These are phyloP conservation scores for Phialemonium atrogriseum DNA, from an alignment of 2,329 filamentous ascomycete species.

Conservation along the genomic window DNA sequence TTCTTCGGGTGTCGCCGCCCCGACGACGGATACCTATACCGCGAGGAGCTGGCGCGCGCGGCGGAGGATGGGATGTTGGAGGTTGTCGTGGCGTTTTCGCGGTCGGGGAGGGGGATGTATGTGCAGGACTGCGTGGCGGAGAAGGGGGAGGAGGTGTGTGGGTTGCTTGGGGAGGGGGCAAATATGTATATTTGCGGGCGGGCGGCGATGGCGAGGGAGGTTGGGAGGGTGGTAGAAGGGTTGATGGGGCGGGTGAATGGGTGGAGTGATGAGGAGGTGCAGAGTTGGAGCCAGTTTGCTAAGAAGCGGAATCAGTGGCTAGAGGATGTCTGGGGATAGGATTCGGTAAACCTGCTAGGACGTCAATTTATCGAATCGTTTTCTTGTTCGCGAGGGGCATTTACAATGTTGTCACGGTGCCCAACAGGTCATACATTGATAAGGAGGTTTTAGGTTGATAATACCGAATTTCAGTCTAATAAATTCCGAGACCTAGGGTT, in stretches of 20 bases:
- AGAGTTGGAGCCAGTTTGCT: neutral
- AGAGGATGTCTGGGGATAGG: slow-evolving; percentile 1
- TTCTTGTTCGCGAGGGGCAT: no score
- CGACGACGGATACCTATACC: slow-evolving; percentile 23
- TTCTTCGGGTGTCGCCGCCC: slow-evolving; percentile 28
- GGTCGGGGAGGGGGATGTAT: neutral
- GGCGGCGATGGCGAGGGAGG: neutral
- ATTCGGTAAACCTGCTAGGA: no score
- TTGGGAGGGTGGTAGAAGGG: neutral
- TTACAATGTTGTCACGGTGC: no score
- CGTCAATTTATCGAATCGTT: no score
- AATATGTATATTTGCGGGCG: slow-evolving; percentile 1
- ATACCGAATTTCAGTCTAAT: no score
- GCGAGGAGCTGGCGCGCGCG: neutral
- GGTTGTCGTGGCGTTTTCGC: neutral
- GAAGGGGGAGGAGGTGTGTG: neutral
- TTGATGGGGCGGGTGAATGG: neutral
- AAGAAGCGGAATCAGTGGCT: neutral
- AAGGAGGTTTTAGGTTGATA: no score
- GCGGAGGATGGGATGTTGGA: neutral
- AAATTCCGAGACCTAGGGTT: no score
- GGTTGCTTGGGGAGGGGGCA: neutral
- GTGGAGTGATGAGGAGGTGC: neutral
- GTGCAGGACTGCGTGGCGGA: neutral
- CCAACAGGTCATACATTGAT: no score